phyloP scores from a whole-genome alignment of 2,329 filamentous ascomycete species.

The Dendrostoma leiphaemia region DNA sequence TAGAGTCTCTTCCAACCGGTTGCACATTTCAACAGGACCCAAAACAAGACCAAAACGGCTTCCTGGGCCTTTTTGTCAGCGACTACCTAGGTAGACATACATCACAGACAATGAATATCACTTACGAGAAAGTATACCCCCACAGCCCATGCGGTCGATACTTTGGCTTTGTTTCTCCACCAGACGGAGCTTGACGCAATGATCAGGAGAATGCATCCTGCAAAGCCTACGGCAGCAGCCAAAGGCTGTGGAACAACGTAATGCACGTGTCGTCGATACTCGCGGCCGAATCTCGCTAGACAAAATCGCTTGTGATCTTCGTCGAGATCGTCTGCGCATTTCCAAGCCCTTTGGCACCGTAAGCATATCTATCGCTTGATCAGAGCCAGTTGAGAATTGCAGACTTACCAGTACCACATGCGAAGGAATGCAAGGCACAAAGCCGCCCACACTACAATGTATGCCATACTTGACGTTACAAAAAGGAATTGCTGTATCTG shows the following conservation, averaged over 20 bases:
- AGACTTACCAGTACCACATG: conserved; percentile 9
- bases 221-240: conserved; percentile 5
- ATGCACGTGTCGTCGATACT: conserved; percentile 1
- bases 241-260: conserved; percentile 9
- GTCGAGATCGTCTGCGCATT: background rate
- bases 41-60: background rate
- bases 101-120: background rate
- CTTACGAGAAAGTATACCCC: conserved; percentile 9
- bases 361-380: background rate
- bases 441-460: conserved; percentile 7
- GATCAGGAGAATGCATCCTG: conserved; percentile 7
- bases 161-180: background rate
- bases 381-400: background rate
- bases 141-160: conserved; percentile 3
- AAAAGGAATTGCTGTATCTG: conserved; percentile 14
- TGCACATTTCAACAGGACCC: background rate
- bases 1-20: background rate
- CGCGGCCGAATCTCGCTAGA: background rate
- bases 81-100: background rate
- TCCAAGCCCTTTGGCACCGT: background rate
- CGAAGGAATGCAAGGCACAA: conserved; percentile 13
- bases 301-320: conserved; percentile 1
- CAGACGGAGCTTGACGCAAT: conserved; percentile 10
- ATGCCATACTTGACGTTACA: conserved; percentile 15
- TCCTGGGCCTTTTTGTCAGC: background rate